Base-by-base conservation (phyloP, 1,284 basidiomycete genomes). In the Hypsizygus ulmarius region DNA sequence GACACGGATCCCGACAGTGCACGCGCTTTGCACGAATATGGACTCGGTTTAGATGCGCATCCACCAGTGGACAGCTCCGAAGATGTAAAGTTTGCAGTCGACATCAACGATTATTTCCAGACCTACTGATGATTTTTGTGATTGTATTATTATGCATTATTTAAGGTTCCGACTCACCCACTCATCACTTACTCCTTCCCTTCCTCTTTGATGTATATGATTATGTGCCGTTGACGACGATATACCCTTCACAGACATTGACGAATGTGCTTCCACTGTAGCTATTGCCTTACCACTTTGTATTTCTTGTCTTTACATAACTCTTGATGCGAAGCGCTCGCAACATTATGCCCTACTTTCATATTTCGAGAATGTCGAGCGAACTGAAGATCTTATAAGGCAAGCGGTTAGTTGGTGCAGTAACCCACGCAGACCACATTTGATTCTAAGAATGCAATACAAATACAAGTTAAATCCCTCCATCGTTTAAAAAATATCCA, bases 251-350 rank as follows among this genome's bases (percentile, higher is more conserved):
- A 33, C 25, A 11, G 25, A 50, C 43, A 38, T 38, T 25, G 14
- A 19, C 32, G 29, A 14, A 33, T 36, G 30, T n/a, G 39, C 36
- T 34, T 34, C 40, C 14, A 19, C 41, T 43, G 47, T 49, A 39
- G 47, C 47, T 43, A 34, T 38, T 43, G 37, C 39, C 30, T 32
- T 32, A 15, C 19, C 34, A 2, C 27, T 39, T 12, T 43, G 36
- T 47, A 47, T 47, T 49, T 42, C 39, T 38, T 48, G 40, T 48
- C 14, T 28, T 48, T 28, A 43, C 19, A n/a, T n/a, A n/a, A n/a
- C 16, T 16, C 28, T 42, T 47, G 38, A 34, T 28, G 37, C 36
- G 42, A 34, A 37, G 33, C 30, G 29, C 15, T 28, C 42, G 18
- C 42, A 35, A 32, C 9, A 35, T 36, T 14, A 36, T 43, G 33